Conservation (phyloP, 306 rosid genomes). For the Cicer bijugum region DNA sequence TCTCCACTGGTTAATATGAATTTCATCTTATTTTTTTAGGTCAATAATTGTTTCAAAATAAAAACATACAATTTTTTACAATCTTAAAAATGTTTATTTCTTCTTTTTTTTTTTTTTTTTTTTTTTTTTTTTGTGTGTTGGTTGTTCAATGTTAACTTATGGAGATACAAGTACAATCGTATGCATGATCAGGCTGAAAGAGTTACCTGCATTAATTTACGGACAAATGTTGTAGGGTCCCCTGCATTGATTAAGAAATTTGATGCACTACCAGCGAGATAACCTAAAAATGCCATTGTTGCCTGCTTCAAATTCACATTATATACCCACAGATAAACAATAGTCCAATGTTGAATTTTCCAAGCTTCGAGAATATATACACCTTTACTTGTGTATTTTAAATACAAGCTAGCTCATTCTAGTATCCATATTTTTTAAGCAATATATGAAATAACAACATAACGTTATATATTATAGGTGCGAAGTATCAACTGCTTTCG, state of each 20-base stretch:
- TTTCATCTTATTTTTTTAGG: slow-evolving; percentile 13
- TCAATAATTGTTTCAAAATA: slow-evolving; percentile 15
- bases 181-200: slow-evolving; percentile 16
- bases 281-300: slow-evolving; percentile 88
- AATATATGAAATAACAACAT: neutral
- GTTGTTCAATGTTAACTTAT: slow-evolving; percentile 12
- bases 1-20: neutral
- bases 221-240: slow-evolving; percentile 65
- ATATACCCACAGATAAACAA: slow-evolving; percentile 57
- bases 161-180: neutral
- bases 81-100: neutral
- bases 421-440: neutral
- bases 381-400: neutral
- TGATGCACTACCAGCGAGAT: slow-evolving; percentile 70
- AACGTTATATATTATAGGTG: neutral
- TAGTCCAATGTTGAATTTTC: slow-evolving; percentile 15
- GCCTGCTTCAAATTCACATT: slow-evolving; percentile 88
- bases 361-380: neutral
- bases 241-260: slow-evolving; percentile 69
- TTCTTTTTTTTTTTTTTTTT: neutral
- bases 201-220: slow-evolving; percentile 85
- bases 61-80: neutral
- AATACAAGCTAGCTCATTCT: slow-evolving; percentile 8
- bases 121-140: neutral
- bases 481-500: neutral